A percentile compares a stretch with the other conserved stretches of the same genome.
Evolutionary conservation across 2,329 filamentous ascomycete genomes (phyloP).

Genomic region (Byssoonygena ceratinophila): DNA sequence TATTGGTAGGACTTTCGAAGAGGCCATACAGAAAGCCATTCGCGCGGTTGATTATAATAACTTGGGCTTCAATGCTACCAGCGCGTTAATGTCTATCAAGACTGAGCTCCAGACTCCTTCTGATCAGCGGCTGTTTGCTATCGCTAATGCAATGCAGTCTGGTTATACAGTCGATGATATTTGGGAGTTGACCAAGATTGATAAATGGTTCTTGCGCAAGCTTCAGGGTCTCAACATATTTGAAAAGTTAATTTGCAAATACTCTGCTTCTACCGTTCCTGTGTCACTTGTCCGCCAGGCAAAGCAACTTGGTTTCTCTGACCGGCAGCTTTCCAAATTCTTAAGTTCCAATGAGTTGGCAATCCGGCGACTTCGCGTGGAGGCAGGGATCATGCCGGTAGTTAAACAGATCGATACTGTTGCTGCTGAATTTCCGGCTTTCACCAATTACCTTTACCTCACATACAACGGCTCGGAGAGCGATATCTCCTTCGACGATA

Average conservation of each 20-base stretch:
- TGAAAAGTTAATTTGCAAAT: constrained; percentile 62
- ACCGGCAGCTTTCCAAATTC: constrained; percentile 87
- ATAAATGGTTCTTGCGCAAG: constrained; percentile 94
- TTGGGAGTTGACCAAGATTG: constrained; percentile 96
- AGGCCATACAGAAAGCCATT: constrained; percentile 97
- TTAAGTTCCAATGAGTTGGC: constrained; percentile 90
- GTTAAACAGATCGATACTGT: constrained; percentile 99
- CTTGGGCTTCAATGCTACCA: constrained; percentile 83
- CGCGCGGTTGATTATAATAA: constrained; percentile 92
- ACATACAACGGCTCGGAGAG: constrained; percentile 88
- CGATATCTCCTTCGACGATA: constrained; percentile 74
- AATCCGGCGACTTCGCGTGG: constrained; percentile 71
- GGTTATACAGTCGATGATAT: constrained; percentile 95
- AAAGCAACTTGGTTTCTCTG: constrained; percentile 89
- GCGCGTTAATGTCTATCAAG: constrained; percentile 88
- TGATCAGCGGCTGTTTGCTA: constrained; percentile 92
- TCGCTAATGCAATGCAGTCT: constrained; percentile 91
- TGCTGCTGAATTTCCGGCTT: constrained; percentile 87
- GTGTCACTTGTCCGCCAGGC: constrained; percentile 63
- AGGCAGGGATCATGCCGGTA: constrained; percentile 73
- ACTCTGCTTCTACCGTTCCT: constrained; percentile 55
- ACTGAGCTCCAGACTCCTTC: constrained; percentile 94
- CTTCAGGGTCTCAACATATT: constrained; percentile 88
- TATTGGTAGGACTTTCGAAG: constrained; percentile 91
- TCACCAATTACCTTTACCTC: constrained; percentile 91